Percentiles rank a stretch among this genome's conserved stretches.
These are phyloP conservation scores for Arthrobotrys iridis DNA, from an alignment of 2,329 filamentous ascomycete species.

Conservation along the genomic window DNA sequence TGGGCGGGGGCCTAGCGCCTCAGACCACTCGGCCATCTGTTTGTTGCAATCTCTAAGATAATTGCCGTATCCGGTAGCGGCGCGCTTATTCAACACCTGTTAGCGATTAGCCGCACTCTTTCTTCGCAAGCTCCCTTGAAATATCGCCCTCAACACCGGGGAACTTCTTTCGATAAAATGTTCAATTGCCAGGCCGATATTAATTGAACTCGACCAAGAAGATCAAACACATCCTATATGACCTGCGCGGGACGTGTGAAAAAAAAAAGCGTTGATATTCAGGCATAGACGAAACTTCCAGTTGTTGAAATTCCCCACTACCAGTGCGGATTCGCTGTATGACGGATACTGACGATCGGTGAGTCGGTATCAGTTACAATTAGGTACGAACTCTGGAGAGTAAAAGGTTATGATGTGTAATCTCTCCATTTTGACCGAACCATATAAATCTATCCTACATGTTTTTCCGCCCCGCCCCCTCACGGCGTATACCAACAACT, in stretches of 20 bases:
- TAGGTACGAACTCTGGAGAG: no score
- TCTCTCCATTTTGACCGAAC: not conserved
- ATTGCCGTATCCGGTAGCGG: not conserved
- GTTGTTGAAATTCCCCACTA: no score
- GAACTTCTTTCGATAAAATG: no score
- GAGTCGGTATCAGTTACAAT: no score
- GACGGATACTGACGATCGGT: no score
- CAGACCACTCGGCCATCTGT: conserved; percentile 34
- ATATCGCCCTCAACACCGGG: not conserved
- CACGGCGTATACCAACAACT: not conserved
- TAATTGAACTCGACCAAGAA: not conserved
- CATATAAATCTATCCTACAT: conserved; percentile 15
- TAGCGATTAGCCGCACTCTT: not conserved
- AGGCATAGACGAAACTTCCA: no score
- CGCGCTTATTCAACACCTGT: not conserved
- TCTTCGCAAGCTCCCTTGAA: not conserved
- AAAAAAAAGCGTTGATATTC: not conserved
- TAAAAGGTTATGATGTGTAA: no score
- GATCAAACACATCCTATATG: not conserved
- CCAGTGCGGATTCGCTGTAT: no score
- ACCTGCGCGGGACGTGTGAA: not conserved
- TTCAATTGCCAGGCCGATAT: not conserved
- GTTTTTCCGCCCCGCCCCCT: not conserved
- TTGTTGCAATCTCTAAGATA: not conserved
- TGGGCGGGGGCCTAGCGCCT: conserved; percentile 6